Evolutionary conservation across 768 basidiomycete species (phyloP), one percentile per base, ranked within the genome.

Genomic region (Cyclocybe cylindracea): DNA sequence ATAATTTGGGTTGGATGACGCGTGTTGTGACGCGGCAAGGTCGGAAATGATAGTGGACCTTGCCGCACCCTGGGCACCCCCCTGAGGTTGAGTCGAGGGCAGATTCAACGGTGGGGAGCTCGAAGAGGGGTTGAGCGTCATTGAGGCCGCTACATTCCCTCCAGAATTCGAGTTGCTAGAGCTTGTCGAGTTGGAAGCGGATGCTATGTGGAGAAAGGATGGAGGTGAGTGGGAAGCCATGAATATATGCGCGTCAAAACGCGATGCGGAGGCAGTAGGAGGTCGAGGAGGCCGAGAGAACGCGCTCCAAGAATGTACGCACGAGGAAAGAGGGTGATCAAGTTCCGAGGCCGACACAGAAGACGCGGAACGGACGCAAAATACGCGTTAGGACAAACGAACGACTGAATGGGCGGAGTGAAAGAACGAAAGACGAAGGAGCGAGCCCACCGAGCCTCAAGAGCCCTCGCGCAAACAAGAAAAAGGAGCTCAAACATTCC

Each of bases 201-300:
- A 19, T 35, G 37, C 14, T 37, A 39, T 44, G 45, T 24, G 18
- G 19, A 40, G n/a, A 49, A 51, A 45, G 29, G 47, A 56, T 10
- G 60, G 35, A 18, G 50, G 43, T 60, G 57, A 59, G 59, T 45
- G 47, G 46, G 47, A 42, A 53, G 50, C 41, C 43, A 51, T 63
- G 54, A 52, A 57, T 61, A 61, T 64, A 64, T 61, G 62, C 60
- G 60, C 55, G 54, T 51, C 16, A 32, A 58, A 58, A 44, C 32
- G 45, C 44, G 14, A 44, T 16, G 29, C 44, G 24, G 38, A 16
- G 16, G 16, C 16, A 16, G 16, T 16, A 16, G 16, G 16, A 16
- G 11, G 39, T 10, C 29, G 24, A 32, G 5, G 35, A 39, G 24
- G 11, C 14, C 35, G 31, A 36, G 19, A 36, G 34, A n/a, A 11